phyloP scores from a whole-genome alignment of 345 rosid genomes.

The Salix suchowensis region DNA sequence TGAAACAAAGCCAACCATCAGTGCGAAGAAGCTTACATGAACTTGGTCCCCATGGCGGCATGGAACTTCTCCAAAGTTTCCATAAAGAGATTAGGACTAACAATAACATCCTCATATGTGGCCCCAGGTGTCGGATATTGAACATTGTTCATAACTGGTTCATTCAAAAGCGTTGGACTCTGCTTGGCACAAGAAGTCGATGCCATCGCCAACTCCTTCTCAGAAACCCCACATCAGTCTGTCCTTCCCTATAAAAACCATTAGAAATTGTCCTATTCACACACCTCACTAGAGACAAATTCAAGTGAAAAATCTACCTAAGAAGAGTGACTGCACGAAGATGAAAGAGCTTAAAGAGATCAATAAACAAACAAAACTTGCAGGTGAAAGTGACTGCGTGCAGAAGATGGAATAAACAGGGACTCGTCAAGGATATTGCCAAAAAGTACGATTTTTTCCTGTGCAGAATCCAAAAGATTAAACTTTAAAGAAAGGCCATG shows the following conservation, averaged over 20 bases:
- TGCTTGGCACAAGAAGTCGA: constrained; percentile 76
- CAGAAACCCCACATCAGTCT: constrained; percentile 10
- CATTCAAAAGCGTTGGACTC: constrained; percentile 46
- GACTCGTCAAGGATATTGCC: constrained; percentile 8
- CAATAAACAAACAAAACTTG: constrained; percentile 10
- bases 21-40: constrained; percentile 50
- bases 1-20: not conserved
- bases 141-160: constrained; percentile 28
- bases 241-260: constrained; percentile 22
- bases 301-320: not conserved
- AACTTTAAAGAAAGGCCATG: constrained; percentile 10
- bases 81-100: constrained; percentile 58
- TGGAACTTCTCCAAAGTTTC: constrained; percentile 73
- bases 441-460: not conserved
- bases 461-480: constrained; percentile 5
- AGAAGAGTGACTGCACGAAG: not conserved
- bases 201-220: constrained; percentile 53
- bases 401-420: constrained; percentile 1
- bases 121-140: constrained; percentile 60
- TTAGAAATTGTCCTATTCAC: constrained; percentile 9
- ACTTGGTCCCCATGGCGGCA: constrained; percentile 75
- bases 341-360: not conserved
- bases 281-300: constrained; percentile 17
- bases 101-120: constrained; percentile 62
- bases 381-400: constrained; percentile 15